A percentile compares a stretch with the other conserved stretches of the same genome.
Conservation (phyloP, 225 moss, liverwort and hornwort genomes). For the Anthoceros angustus region DNA sequence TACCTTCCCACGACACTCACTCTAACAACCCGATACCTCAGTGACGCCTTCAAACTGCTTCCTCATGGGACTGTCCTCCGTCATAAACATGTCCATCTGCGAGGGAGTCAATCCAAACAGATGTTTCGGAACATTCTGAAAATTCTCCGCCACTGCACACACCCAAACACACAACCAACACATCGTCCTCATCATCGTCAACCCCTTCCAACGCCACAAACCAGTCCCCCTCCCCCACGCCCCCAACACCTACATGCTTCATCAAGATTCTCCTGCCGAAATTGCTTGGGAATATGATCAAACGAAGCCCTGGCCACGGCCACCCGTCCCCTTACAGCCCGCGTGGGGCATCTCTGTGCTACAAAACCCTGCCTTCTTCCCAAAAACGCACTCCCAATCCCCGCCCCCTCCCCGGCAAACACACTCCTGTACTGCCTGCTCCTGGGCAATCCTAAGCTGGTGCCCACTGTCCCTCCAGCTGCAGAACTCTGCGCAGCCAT, state of each 20-base stretch:
- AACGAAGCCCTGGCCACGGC: conserved; percentile 28
- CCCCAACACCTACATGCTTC: conserved; percentile 36
- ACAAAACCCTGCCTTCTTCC: conserved; percentile 12
- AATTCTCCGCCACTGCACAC: conserved; percentile 42
- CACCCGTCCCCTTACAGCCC: conserved; percentile 15
- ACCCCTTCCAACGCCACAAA: neutral
- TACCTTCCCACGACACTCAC: neutral
- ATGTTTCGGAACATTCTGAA: conserved; percentile 52
- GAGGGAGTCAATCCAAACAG: conserved; percentile 75
- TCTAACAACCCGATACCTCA: conserved; percentile 18
- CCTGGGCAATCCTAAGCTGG: conserved; percentile 11
- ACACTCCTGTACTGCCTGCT: conserved; percentile 14
- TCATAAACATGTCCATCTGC: conserved; percentile 98
- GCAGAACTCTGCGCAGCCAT: conserved; percentile 30
- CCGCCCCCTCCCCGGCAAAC: conserved; percentile 21
- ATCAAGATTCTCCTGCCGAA: conserved; percentile 52
- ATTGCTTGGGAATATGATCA: conserved; percentile 72
- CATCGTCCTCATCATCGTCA: neutral
- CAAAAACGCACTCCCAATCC: conserved; percentile 17
- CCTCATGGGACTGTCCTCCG: conserved; percentile 85
- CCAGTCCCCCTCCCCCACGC: too few species aligned
- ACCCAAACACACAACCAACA: neutral
- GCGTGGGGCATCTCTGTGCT: conserved; percentile 7
- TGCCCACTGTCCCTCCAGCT: conserved; percentile 10
- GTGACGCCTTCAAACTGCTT: conserved; percentile 65